Base-by-base conservation (phyloP, 106 monocot genomes). In the Platanthera guangdongensis region DNA sequence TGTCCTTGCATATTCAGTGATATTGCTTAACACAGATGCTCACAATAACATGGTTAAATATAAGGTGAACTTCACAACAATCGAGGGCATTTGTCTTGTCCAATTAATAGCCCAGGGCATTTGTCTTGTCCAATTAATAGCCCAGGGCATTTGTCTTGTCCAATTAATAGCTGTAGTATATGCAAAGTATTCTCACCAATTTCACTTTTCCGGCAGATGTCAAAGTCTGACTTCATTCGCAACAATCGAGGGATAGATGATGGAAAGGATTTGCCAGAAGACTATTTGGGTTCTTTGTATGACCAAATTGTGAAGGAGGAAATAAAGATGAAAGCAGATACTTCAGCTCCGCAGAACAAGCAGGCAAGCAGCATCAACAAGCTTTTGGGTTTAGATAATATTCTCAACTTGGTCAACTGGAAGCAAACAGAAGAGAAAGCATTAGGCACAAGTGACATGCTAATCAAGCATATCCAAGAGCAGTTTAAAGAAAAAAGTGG, bases 1-100 rank as follows among this genome's bases (percentile, higher is more conserved):
- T 88, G 94, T 99, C 75, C 99, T 99, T 83, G 94, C 99, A 28
- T 99, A 99, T 90, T 99, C 99, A 68, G 99, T 99, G 50, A 99
- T 99, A 79, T 78, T 99, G 99, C 92, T 99, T n/a, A 99, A 99
- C 67, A 99, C 94, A 55, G 99, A 99, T 87, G 99, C 99, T 67
- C 99, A 99, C 79, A 99, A 94, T 81, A 92, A 19, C 81, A 94
- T 94, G 99, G 99, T 99, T 67, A 99, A 94, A 80, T 90, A 90
- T 79, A 99, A 99, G 99, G 99, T 94, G n/a, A 4, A 84, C 68
- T 64, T 39, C 39, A 39, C 39, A 25, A 25, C 25, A 25, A 25
- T 25, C 25, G 0, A 25, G 25, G 25, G 25, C 25, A 25, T 75
- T 39, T 70, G 39, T 6, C 6, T 72, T 65, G 51, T 81, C 18